Evolutionary conservation across 768 basidiomycete species (phyloP).

Genomic region (Leccinum sublutescens): DNA sequence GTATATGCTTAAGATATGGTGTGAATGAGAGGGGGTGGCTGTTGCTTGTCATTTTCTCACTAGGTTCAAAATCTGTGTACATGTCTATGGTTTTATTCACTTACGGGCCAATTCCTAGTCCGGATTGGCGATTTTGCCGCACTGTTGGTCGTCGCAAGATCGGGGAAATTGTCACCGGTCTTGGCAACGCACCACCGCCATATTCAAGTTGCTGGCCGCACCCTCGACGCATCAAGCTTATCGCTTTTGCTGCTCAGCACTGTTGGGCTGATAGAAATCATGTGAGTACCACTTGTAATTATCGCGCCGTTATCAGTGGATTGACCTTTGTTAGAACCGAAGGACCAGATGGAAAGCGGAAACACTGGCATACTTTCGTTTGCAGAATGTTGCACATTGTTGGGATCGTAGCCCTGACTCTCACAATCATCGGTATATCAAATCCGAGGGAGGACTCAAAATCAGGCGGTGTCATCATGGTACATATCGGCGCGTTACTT

Average conservation of each 20-base stretch:
- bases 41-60: conserved; percentile 57
- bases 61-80: conserved; percentile 39
- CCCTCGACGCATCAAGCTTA: conserved; percentile 33
- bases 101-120: conserved; percentile 35
- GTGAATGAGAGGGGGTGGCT: conserved; percentile 64
- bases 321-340: conserved; percentile 24
- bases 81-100: neutral
- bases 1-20: conserved; percentile 53
- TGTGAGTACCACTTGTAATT: conserved; percentile 26
- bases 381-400: conserved; percentile 32
- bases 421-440: conserved; percentile 9
- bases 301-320: neutral
- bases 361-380: neutral
- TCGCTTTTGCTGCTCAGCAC: conserved; percentile 39
- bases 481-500: no score
- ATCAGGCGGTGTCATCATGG: no score
- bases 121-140: conserved; percentile 34
- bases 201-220: neutral
- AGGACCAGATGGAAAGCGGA: conserved; percentile 20
- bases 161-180: no score
- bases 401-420: conserved; percentile 27
- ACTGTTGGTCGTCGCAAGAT: no score
- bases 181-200: no score
- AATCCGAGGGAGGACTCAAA: no score
- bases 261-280: conserved; percentile 34